A percentile compares a stretch with the other conserved stretches of the same genome.
Conservation (phyloP, 2,329 filamentous ascomycete species). For the Exutisphaerella laricina region DNA sequence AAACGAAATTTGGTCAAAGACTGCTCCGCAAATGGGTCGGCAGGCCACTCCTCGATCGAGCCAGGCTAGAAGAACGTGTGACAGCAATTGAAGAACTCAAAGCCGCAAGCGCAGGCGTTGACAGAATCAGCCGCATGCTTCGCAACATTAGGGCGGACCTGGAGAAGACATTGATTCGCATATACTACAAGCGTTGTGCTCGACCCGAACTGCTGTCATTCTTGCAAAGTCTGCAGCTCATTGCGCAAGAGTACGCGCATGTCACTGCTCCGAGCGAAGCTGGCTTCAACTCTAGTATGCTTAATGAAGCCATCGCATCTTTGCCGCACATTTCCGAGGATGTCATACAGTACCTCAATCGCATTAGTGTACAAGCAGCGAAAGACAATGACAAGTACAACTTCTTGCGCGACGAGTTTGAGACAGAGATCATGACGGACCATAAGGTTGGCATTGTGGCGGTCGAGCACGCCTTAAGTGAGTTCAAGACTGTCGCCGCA, state of each 20-base stretch:
- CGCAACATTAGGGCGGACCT: constrained; percentile 70
- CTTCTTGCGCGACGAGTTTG: constrained; percentile 83
- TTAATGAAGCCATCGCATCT: constrained; percentile 66
- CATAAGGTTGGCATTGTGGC: constrained; percentile 91
- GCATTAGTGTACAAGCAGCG: constrained; percentile 78
- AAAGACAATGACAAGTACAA: constrained; percentile 84
- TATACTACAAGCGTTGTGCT: constrained; percentile 95
- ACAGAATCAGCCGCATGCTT: constrained; percentile 68
- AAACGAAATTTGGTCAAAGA: constrained; percentile 81
- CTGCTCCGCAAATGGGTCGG: constrained; percentile 93
- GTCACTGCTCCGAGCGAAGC: constrained; percentile 60
- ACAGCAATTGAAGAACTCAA: constrained; percentile 82
- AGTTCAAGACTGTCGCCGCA: constrained; percentile 66
- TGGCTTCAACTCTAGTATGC: constrained; percentile 64
- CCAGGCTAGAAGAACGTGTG: constrained; percentile 69
- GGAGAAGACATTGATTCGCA: constrained; percentile 86
- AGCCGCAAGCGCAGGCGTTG: constrained; percentile 63
- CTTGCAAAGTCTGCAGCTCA: constrained; percentile 76
- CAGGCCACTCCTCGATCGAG: constrained; percentile 73
- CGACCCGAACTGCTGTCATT: constrained; percentile 80
- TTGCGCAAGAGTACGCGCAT: constrained; percentile 68
- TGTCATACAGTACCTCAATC: constrained; percentile 70
- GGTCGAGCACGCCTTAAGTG: constrained; percentile 81
- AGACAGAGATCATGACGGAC: constrained; percentile 82
- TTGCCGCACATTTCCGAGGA: constrained; percentile 71